Percentiles rank a stretch among this genome's conserved stretches.
phyloP scores from a whole-genome alignment of 2,329 filamentous ascomycete species.

The Beauveria pseudobassiana region DNA sequence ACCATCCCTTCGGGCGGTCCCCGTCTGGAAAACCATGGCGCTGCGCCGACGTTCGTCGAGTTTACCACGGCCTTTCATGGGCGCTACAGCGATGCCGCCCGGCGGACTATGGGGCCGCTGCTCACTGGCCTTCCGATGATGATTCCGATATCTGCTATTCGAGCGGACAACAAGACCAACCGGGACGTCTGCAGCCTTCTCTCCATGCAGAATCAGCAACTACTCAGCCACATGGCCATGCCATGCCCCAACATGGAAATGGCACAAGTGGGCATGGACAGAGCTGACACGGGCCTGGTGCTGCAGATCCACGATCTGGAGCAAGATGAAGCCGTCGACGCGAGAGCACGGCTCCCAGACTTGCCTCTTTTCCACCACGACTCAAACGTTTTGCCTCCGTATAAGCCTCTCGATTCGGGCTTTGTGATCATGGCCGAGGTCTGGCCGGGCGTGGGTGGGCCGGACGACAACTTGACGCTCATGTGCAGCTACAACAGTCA shows the following conservation, averaged over 20 bases:
- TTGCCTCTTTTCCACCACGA: neutral
- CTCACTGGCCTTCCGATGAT: conserved; percentile 3
- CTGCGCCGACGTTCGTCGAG: neutral
- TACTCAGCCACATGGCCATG: conserved; percentile 2
- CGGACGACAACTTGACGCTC: neutral
- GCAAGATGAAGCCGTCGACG: neutral
- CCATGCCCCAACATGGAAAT: conserved; percentile 8
- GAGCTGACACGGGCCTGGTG: conserved; percentile 3
- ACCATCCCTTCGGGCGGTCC: neutral
- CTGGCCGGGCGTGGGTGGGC: neutral
- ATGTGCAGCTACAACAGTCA: neutral
- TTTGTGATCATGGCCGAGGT: conserved; percentile 1
- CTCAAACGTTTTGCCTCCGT: neutral
- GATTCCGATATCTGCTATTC: neutral
- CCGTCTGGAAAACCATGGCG: neutral
- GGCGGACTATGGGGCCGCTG: conserved; percentile 9
- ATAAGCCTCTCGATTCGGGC: conserved; percentile 6
- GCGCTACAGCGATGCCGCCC: neutral
- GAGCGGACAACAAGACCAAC: neutral
- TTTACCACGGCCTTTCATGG: conserved; percentile 10
- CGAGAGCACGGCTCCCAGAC: neutral
- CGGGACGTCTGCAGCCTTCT: conserved; percentile 4
- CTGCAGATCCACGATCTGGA: conserved; percentile 3
- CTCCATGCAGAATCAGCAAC: neutral
- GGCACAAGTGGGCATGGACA: neutral